phyloP scores from a whole-genome alignment of 768 basidiomycete genomes.

The Porpolomopsis calyptriformis region DNA sequence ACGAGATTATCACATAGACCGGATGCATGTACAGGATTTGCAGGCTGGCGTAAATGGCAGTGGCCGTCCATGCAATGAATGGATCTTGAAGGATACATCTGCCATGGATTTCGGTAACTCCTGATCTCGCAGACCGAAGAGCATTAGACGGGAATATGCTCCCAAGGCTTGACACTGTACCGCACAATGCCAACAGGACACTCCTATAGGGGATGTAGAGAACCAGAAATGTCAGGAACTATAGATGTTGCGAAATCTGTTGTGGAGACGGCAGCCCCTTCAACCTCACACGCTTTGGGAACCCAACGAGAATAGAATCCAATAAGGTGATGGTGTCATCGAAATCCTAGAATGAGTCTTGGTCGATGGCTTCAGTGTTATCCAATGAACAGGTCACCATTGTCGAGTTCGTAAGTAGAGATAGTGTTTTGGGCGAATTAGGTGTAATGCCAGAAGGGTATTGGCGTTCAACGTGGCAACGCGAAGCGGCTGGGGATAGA shows the following conservation, averaged over 20 bases:
- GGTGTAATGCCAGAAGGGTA: too few relatives aligned
- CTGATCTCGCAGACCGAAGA: slow-evolving; percentile 25
- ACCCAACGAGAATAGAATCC: slow-evolving; percentile 63
- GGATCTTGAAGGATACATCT: slow-evolving; percentile 40
- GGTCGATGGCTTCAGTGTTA: slow-evolving; percentile 40
- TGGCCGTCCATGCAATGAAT: slow-evolving; percentile 1
- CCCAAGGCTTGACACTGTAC: slow-evolving; percentile 26
- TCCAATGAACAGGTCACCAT: slow-evolving; percentile 37
- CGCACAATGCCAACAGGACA: slow-evolving; percentile 55
- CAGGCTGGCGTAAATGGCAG: slow-evolving; percentile 30
- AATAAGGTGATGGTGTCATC: slow-evolving; percentile 39
- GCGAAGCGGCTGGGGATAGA: too few relatives aligned
- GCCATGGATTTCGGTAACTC: slow-evolving; percentile 58
- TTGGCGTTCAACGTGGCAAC: too few relatives aligned
- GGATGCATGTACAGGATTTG: slow-evolving; percentile 79
- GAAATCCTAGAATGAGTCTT: slow-evolving; percentile 45
- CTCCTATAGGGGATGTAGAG: slow-evolving; percentile 44
- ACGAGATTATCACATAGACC: slow-evolving; percentile 72
- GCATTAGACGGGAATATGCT: not conserved
- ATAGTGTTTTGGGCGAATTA: too few relatives aligned
- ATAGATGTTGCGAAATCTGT: too few relatives aligned
- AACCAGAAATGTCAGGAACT: slow-evolving; percentile 31
- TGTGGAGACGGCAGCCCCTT: too few relatives aligned
- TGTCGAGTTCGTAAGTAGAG: too few relatives aligned
- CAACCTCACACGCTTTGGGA: slow-evolving; percentile 40